Percentiles rank a stretch among this genome's conserved stretches.
These are phyloP conservation scores for Orbilia javanica DNA, from an alignment of 2,329 filamentous ascomycete genomes.

Conservation along the genomic window DNA sequence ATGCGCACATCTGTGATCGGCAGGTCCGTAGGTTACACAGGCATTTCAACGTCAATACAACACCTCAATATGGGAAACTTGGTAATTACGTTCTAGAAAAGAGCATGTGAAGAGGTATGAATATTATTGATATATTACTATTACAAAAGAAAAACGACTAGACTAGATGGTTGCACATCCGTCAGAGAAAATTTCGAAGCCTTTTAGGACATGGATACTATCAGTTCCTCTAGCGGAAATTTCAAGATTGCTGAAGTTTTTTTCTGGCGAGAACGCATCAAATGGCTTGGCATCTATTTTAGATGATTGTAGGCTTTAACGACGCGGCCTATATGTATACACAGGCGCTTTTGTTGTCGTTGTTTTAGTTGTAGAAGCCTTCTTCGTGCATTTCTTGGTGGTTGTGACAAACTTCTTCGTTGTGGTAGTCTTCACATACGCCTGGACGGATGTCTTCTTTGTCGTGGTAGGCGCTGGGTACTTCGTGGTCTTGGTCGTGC, in stretches of 20 bases:
- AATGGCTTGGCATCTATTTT: background rate
- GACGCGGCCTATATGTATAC: conserved; percentile 17
- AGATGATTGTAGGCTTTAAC: background rate
- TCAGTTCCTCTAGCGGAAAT: background rate
- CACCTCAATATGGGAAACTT: background rate
- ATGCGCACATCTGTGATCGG: background rate
- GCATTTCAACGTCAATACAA: conserved; percentile 23
- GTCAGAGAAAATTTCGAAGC: background rate
- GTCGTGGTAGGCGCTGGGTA: conserved; percentile 14
- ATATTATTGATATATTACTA: conserved; percentile 7
- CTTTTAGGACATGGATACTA: background rate
- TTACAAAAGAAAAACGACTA: conserved; percentile 1
- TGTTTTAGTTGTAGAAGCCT: conserved; percentile 12
- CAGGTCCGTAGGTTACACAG: conserved; percentile 25
- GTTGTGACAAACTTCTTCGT: conserved; percentile 11
- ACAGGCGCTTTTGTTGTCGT: background rate
- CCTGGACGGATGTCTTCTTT: conserved; percentile 20
- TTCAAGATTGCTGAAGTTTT: background rate
- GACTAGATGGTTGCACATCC: background rate
- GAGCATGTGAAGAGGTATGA: background rate
- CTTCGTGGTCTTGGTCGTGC: conserved; percentile 31
- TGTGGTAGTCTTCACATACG: conserved; percentile 13
- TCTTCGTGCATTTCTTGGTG: conserved; percentile 13
- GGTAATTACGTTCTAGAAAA: background rate
- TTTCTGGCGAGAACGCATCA: conserved; percentile 6